A percentile compares a stretch with the other conserved stretches of the same genome.
phyloP scores from a whole-genome alignment of 352 stramenopile genomes.

The Globisporangium perplexum region DNA sequence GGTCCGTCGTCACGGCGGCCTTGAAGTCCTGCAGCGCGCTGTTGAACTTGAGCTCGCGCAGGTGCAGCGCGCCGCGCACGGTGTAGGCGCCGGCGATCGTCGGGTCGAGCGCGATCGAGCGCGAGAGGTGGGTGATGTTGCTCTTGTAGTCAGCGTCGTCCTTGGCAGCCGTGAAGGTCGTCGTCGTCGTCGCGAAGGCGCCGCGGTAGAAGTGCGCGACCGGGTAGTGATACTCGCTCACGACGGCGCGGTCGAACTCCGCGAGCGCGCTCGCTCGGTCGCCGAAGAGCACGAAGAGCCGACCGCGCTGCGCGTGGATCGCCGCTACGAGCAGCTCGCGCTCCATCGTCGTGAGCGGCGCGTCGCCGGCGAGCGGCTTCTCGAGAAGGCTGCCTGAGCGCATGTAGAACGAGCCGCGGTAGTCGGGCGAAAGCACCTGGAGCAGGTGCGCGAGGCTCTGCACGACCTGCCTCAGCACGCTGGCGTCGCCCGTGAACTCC shows the following conservation, averaged over 20 bases:
- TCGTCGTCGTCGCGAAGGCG: constrained; percentile 36
- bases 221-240: constrained; percentile 78
- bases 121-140: constrained; percentile 54
- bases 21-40: constrained; percentile 80
- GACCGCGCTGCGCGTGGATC: constrained; percentile 57
- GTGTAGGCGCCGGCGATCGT: constrained; percentile 73
- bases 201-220: constrained; percentile 75
- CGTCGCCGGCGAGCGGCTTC: constrained; percentile 1
- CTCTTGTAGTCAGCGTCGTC: constrained; percentile 14
- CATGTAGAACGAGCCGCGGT: constrained; percentile 25
- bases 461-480: constrained; percentile 57
- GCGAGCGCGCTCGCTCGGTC: constrained; percentile 36
- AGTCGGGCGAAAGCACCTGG: constrained; percentile 36
- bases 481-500: constrained; percentile 56
- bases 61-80: constrained; percentile 57
- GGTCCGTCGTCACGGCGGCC: constrained; percentile 60
- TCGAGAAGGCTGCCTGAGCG: constrained; percentile 1
- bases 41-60: constrained; percentile 71
- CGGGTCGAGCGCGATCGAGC: constrained; percentile 60
- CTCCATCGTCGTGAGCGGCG: constrained; percentile 22
- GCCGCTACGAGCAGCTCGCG: constrained; percentile 47
- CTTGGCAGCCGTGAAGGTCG: constrained; percentile 12
- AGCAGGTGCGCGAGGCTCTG: constrained; percentile 56
- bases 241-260: constrained; percentile 68
- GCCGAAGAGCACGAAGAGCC: constrained; percentile 53